Base-by-base conservation (phyloP, 805 yeast genomes). In the Saccharomycopsis selenospora region DNA sequence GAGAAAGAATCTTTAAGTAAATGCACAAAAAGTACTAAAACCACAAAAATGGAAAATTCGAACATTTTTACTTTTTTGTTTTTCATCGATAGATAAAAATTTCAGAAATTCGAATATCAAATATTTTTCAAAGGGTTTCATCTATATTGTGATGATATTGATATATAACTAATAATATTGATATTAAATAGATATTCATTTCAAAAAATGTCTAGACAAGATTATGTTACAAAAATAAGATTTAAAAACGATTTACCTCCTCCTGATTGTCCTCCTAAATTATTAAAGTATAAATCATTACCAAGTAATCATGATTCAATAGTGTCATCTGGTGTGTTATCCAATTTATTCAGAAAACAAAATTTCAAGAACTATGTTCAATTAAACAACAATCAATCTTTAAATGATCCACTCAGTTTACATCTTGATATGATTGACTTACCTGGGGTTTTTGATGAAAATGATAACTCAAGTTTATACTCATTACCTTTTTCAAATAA, bases 181-280 rank as follows among this genome's bases (percentile, higher is more conserved):
- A n/a, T n/a, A n/a, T n/a, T n/a, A n/a, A n/a, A n/a, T n/a, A n/a
- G n/a, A 27, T 27, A 8, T 27, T 11, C 29, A 27, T 11, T 11
- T 8, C 18, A 14, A 7, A 33, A 7, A 40, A 51, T 51, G 54
- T 43, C 52, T n/a, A 77, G 80, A 62, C 90, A 83, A 61, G 90
- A 84, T 49, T 85, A 81, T 59, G 79, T 85, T 48, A 95, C 95
- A 42, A 82, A 84, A 57, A 77, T 85, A 47, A 76, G 95, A 60
- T 91, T 89, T 64, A 78, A 78, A 51, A 93, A 93, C 63, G 85
- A 79, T 59, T 71, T 93, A 22, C 99, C 99, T 4, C 90, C 96
- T 2, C 98, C 98, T 7, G 84, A 91, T 22, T 73, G 93, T 53
- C 88, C 95, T 42, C 97, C 99, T 26, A 87, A 85, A 62, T 73